A percentile compares a stretch with the other conserved stretches of the same genome.
phyloP scores from a whole-genome alignment of 768 basidiomycete species.

The Obba rivulosa region DNA sequence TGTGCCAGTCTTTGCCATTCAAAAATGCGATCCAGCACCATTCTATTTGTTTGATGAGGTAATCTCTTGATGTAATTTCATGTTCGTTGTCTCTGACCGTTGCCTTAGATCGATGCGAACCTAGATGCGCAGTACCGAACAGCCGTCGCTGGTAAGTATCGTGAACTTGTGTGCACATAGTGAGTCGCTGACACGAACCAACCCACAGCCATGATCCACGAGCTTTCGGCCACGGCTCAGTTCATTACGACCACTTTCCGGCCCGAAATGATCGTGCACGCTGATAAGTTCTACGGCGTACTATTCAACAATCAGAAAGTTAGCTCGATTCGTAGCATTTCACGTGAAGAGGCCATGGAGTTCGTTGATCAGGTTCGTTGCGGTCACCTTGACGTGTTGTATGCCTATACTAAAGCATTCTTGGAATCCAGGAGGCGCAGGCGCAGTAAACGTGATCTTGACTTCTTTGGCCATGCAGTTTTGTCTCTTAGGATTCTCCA shows the following conservation, averaged over 20 bases:
- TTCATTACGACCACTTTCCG: conserved; percentile 99
- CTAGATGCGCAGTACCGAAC: conserved; percentile 97
- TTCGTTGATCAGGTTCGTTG: conserved; percentile 81
- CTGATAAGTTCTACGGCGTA: conserved; percentile 97
- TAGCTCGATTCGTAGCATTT: conserved; percentile 82
- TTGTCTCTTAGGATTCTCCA: too few species aligned
- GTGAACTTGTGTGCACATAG: not conserved
- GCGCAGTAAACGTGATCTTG: conserved; percentile 31
- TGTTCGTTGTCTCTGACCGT: not conserved
- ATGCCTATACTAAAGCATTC: not conserved
- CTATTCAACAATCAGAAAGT: conserved; percentile 95
- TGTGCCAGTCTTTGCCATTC: conserved; percentile 95
- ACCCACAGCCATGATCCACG: conserved; percentile 82
- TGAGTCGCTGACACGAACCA: not conserved
- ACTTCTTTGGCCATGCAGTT: not conserved
- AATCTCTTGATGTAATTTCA: not conserved
- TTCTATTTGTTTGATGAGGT: conserved; percentile 99
- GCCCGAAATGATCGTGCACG: conserved; percentile 92
- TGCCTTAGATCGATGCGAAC: conserved; percentile 85
- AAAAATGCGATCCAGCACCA: conserved; percentile 98
- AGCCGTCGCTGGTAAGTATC: conserved; percentile 79
- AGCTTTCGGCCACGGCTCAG: conserved; percentile 80
- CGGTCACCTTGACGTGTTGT: not conserved
- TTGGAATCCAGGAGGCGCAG: conserved; percentile 36
- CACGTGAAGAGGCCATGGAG: conserved; percentile 85